Evolutionary conservation across 805 yeast species (phyloP), one percentile per base, ranked within the genome.

Genomic region (Candida tallmaniae): DNA sequence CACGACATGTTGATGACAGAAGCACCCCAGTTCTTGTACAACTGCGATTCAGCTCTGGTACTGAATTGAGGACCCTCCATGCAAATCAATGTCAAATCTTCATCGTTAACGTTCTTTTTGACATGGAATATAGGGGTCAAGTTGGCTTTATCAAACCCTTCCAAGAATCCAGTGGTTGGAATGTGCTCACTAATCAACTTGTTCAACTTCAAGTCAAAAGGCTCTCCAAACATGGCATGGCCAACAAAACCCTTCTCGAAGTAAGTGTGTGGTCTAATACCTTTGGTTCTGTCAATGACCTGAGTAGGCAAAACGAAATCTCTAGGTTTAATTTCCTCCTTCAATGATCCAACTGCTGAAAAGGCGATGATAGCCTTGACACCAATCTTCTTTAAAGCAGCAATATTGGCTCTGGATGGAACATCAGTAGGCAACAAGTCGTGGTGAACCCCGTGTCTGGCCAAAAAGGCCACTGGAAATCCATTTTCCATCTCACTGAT

Each of bases 41-140:
- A 62, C 55, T 74, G 75, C 10, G 97, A 88, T 65, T 93, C 99
- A 7, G 98, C 97, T 46, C 99, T 75, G 10, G 98, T 93, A 24
- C 94, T 81, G 61, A 93, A 93, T 32, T 93, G 96, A 3, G 99
- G 99, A 27, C 99, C 99, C 63, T 90, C 99, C 99, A 93, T 93
- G 60, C 98, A 93, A 43, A 93, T 74, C 26, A 93, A 77, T 5
- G 94, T 83, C 39, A 84, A 64, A 51, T 90, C 97, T 38, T 76
- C 79, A 36, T 75, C 76, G 23, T 22, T 22, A 22, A 22, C 23
- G 22, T 62, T 62, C 32, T 86, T 65, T 58, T 77, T 80, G 34
- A 86, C 68, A 62, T 83, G 95, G 60, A 89, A 62, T 29, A 59
- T 60, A 4, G 57, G 77, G 60, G 35, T 31, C 4, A 34, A 15